These are phyloP conservation scores for Lanmaoa rubissima DNA, from an alignment of 768 basidiomycete genomes.

Conservation along the genomic window DNA sequence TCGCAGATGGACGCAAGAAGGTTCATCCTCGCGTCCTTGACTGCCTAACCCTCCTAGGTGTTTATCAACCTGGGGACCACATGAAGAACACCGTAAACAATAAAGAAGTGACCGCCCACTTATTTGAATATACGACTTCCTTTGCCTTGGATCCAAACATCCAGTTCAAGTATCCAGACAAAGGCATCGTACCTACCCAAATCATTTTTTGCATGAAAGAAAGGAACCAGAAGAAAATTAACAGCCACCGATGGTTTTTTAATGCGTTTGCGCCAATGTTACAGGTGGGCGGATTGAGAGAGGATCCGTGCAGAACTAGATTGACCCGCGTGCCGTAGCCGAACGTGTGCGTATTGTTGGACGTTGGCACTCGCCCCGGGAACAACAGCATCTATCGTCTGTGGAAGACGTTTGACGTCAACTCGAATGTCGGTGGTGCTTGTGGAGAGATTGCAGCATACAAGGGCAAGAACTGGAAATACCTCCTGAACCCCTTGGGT, in stretches of 20 bases:
- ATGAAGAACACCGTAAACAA: constrained; percentile 68
- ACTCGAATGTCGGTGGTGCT: constrained; percentile 91
- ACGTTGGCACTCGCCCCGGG: constrained; percentile 90
- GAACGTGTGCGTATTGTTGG: constrained; percentile 88
- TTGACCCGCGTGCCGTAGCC: constrained; percentile 44
- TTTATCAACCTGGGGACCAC: constrained; percentile 74
- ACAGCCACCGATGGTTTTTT: constrained; percentile 96
- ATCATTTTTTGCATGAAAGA: constrained; percentile 91
- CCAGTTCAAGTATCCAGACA: constrained; percentile 86
- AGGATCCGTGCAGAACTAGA: neutral
- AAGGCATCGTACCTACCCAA: constrained; percentile 92
- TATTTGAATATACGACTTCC: constrained; percentile 87
- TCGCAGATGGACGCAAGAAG: constrained; percentile 84
- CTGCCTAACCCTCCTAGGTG: constrained; percentile 88
- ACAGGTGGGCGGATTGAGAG: constrained; percentile 49
- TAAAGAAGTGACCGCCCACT: constrained; percentile 66
- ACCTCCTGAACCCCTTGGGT: constrained; percentile 83
- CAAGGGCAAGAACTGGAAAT: constrained; percentile 86
- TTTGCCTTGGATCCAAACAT: constrained; percentile 77
- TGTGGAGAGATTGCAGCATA: constrained; percentile 96
- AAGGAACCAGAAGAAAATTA: constrained; percentile 96
- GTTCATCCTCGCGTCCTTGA: constrained; percentile 83
- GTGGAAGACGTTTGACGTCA: constrained; percentile 93
- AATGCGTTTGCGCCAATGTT: constrained; percentile 86
- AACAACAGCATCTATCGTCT: constrained; percentile 89